Evolutionary conservation across 208 protist species (phyloP), one percentile per base, ranked within the genome.

Genomic region (Lotmaria passim): DNA sequence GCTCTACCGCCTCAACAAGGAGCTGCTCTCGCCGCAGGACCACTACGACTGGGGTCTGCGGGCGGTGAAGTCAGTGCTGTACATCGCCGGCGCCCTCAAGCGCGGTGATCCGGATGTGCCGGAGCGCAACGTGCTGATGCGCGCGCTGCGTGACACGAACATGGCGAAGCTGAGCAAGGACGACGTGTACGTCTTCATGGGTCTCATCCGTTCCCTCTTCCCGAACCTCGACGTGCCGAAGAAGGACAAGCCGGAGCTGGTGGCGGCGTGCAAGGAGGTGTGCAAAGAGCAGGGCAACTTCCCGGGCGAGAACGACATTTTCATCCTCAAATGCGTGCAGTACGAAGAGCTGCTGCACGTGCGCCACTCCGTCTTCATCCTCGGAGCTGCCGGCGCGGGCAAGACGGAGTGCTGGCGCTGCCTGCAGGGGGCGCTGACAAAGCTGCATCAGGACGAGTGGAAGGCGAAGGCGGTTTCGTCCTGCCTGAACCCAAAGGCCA

Each of bases 11-110:
- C 86, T 99, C 47, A 98, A 97, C 76, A 95, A 93, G 76, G 96
- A 99, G 72, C 86, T 99, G 33, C 91, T 99, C 33, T 99, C 96
- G 7, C 97, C 98, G 36, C 98, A 99, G 75, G 91, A 98, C 62
- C 98, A 99, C 82, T 99, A 99, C 83, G 98, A 99, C 86, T 99
- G 98, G 98, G 98, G 98, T 81, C 87, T 99, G 48, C 95, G 98
- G 70, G 98, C 98, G 6, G 98, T 99, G n/a, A 99, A 99, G 78
- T 98, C 98, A 38, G 97, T 99, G 67, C 81, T 99, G 31, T 97
- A 97, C 75, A 98, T 99, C 76, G 98, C 98, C 61, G 98, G 98
- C 75, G 89, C 90, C 17, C 84, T 99, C 31, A 98, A 98, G 82
- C 94, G 97, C 71, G 96, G 93, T 43, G 97, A 99, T 66, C 96